Percentiles rank a stretch among this genome's conserved stretches.
These are phyloP conservation scores for Zoysia pacifica DNA, from an alignment of 176 grass and related monocot species.

Conservation along the genomic window DNA sequence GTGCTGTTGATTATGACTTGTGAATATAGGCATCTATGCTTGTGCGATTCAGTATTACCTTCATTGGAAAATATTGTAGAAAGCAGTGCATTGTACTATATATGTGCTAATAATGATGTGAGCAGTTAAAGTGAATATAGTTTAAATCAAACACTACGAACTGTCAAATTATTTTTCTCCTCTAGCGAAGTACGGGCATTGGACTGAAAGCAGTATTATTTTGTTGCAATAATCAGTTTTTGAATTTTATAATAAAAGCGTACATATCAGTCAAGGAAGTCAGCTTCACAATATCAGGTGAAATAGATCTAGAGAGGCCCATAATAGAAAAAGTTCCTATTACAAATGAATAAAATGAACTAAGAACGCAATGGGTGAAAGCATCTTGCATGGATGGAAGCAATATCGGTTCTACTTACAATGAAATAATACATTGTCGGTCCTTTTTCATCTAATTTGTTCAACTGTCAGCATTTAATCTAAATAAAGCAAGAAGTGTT, in stretches of 20 bases:
- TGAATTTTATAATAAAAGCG: slow-evolving; percentile 25
- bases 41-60: no score
- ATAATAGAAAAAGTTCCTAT: slow-evolving; percentile 80
- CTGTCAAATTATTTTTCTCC: no score
- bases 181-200: no score
- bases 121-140: no score
- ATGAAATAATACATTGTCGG: slow-evolving; percentile 59
- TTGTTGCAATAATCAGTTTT: slow-evolving; percentile 16
- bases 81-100: no score
- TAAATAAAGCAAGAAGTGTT: no score
- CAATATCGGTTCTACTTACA: slow-evolving; percentile 63
- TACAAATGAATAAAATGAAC: slow-evolving; percentile 38
- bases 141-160: no score
- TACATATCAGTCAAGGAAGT: slow-evolving; percentile 83
- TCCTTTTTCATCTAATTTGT: slow-evolving; percentile 17
- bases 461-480: no score
- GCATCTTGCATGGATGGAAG: slow-evolving; percentile 21
- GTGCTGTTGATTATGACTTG: no score
- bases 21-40: no score
- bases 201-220: neutral
- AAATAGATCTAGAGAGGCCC: slow-evolving; percentile 66
- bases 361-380: slow-evolving; percentile 20
- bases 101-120: no score
- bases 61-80: no score
- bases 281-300: slow-evolving; percentile 62